A percentile compares a stretch with the other conserved stretches of the same genome.
Evolutionary conservation across 176 grass and related monocot species (phyloP).

Genomic region (Canna indica): DNA sequence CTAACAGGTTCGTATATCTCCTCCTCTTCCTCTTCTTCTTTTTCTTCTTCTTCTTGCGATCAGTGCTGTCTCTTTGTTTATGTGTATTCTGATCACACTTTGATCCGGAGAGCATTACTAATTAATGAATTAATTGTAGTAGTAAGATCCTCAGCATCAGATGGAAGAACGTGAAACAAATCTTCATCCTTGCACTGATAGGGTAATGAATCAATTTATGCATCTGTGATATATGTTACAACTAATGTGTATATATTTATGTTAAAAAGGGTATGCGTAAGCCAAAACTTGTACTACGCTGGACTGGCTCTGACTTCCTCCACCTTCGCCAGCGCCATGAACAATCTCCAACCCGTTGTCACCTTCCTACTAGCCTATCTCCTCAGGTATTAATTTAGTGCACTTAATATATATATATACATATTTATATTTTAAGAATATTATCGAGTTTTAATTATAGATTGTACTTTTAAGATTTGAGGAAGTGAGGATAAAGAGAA

Average conservation of each 20-base stretch:
- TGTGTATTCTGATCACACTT: slow-evolving; percentile 28
- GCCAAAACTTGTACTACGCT: slow-evolving; percentile 32
- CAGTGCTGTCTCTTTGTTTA: too few relatives aligned
- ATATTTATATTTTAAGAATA: background rate
- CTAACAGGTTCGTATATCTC: slow-evolving; percentile 20
- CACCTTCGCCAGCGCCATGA: slow-evolving; percentile 22
- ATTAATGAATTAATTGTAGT: too few relatives aligned
- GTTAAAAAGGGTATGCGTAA: background rate
- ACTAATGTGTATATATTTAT: background rate
- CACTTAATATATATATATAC: background rate
- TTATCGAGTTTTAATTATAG: background rate
- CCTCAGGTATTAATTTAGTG: slow-evolving; percentile 14
- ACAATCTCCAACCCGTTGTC: slow-evolving; percentile 38
- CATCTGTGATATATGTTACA: background rate
- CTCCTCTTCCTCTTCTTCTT: background rate
- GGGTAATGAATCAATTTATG: background rate
- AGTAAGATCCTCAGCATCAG: background rate
- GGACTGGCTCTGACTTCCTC: slow-evolving; percentile 25
- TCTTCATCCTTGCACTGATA: background rate
- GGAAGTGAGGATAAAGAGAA: slow-evolving; percentile 14
- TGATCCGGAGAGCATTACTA: background rate
- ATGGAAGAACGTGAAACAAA: background rate
- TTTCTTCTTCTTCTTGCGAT: too few relatives aligned
- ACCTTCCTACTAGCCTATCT: slow-evolving; percentile 31
- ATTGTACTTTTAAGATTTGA: slow-evolving; percentile 23